Percentiles rank a stretch among this genome's conserved stretches.
phyloP scores from a whole-genome alignment of 768 basidiomycete species.

The Termitomyces eurrhizus region DNA sequence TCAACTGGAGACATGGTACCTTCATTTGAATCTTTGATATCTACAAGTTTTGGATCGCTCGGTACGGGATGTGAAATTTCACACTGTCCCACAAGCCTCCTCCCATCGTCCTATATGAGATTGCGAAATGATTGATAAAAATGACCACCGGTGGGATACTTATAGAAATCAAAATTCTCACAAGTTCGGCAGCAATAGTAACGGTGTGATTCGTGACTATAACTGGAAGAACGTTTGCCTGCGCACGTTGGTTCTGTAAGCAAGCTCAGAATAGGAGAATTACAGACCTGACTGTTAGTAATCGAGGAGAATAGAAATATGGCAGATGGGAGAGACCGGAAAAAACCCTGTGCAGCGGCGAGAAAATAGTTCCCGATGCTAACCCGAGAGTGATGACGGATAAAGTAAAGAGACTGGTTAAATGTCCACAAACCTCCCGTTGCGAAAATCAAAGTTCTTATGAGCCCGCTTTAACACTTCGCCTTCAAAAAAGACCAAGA shows the following conservation, averaged over 20 bases:
- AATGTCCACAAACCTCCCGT: conserved; percentile 60
- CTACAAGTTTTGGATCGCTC: conserved; percentile 23
- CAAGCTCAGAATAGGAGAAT: conserved; percentile 4
- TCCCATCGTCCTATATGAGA: conserved; percentile 61
- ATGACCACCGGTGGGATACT: conserved; percentile 3
- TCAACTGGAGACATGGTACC: conserved; percentile 44
- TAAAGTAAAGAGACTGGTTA: too few relatives aligned
- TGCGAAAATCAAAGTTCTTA: conserved; percentile 91
- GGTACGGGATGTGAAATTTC: conserved; percentile 85
- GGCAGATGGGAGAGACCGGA: conserved; percentile 88
- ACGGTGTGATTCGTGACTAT: conserved; percentile 94
- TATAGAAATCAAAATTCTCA: conserved; percentile 33
- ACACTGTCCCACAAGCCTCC: conserved; percentile 84
- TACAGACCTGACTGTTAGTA: conserved; percentile 63
- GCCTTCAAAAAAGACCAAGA: conserved; percentile 89
- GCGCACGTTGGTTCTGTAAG: conserved; percentile 19
- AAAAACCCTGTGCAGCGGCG: conserved; percentile 84
- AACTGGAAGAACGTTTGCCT: conserved; percentile 83
- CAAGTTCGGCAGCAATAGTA: conserved; percentile 89
- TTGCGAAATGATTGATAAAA: conserved; percentile 2
- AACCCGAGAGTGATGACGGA: neutral
- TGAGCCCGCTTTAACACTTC: conserved; percentile 86
- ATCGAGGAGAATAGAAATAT: conserved; percentile 94
- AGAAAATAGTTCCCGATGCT: conserved; percentile 92
- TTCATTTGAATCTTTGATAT: conserved; percentile 29